Conservation (phyloP, 1,284 basidiomycete genomes). For the Cerioporus squamosus region DNA sequence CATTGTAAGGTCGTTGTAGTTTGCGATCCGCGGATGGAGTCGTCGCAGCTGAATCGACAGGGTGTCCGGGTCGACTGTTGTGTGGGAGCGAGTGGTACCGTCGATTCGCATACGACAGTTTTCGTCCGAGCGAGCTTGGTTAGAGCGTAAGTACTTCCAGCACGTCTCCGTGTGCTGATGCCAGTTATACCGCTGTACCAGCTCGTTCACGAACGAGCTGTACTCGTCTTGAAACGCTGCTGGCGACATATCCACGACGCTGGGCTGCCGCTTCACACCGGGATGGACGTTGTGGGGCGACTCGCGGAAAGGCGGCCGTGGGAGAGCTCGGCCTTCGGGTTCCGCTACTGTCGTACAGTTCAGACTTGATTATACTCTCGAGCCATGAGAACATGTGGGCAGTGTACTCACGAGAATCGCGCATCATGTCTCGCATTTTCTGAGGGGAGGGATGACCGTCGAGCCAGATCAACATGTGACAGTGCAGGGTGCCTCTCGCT, state of each 20-base stretch:
- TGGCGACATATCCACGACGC: neutral
- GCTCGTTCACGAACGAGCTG: neutral
- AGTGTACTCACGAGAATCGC: neutral
- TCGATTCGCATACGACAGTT: slow-evolving; percentile 14
- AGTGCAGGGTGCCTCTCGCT: slow-evolving; percentile 21
- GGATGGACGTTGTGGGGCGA: neutral
- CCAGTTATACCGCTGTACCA: slow-evolving; percentile 18
- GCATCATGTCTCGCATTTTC: slow-evolving; percentile 9
- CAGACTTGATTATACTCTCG: slow-evolving; percentile 12
- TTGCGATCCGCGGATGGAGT: slow-evolving; percentile 14
- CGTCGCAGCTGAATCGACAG: slow-evolving; percentile 5
- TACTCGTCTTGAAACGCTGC: neutral
- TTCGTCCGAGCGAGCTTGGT: neutral
- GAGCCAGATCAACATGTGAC: slow-evolving; percentile 26
- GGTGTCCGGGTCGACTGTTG: slow-evolving; percentile 7
- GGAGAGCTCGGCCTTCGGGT: neutral
- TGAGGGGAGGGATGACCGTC: slow-evolving; percentile 9
- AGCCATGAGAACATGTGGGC: slow-evolving; percentile 4
- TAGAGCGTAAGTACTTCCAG: slow-evolving; percentile 14
- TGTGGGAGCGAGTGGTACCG: neutral
- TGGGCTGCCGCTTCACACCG: neutral
- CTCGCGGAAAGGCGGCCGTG: neutral
- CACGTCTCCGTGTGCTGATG: slow-evolving; percentile 22
- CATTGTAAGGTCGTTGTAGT: slow-evolving; percentile 14
- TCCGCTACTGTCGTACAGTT: neutral